Conservation (phyloP, 148 eudicot species). For the Rhododendron ovatum region DNA sequence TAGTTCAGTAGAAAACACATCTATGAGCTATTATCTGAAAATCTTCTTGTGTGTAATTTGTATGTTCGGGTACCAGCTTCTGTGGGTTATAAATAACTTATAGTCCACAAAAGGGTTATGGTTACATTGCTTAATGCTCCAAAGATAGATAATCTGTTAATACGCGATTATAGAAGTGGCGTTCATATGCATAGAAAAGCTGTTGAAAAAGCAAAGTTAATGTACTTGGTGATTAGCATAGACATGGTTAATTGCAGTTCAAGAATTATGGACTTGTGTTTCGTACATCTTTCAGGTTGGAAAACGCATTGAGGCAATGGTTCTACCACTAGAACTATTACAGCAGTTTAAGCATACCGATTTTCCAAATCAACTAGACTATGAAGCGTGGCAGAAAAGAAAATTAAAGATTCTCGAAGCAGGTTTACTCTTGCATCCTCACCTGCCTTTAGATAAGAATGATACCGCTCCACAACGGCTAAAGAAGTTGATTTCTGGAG, state of each 20-base stretch:
- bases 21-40: neutral
- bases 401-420: constrained; percentile 79
- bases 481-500: constrained; percentile 52
- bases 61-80: neutral
- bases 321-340: constrained; percentile 78
- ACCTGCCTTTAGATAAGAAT: constrained; percentile 54
- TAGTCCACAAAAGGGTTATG: neutral
- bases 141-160: neutral
- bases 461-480: constrained; percentile 52
- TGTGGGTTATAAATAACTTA: neutral
- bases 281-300: constrained; percentile 57
- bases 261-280: neutral
- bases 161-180: neutral
- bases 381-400: constrained; percentile 71
- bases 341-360: constrained; percentile 78
- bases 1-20: neutral
- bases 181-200: neutral
- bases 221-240: neutral
- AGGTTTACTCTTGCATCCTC: constrained; percentile 75
- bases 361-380: constrained; percentile 66
- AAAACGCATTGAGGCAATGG: constrained; percentile 66
- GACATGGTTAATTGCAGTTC: neutral
- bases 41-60: neutral
- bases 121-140: neutral
- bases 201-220: neutral